Evolutionary conservation across 177 flowering plant species (phyloP).

Genomic region (Vitis hybrid): DNA sequence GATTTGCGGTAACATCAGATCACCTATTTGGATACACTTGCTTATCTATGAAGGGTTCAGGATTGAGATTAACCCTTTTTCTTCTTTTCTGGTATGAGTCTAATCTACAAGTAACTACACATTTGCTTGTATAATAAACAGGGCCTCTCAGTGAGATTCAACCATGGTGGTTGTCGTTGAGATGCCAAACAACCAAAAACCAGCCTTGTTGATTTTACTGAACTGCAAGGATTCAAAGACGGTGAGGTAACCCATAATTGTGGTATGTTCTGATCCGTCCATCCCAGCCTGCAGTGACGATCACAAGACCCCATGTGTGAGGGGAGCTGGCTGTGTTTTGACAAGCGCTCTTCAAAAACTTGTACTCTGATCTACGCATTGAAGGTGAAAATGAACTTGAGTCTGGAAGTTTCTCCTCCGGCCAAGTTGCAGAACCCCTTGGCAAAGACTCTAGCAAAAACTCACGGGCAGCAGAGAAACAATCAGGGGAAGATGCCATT

Average conservation of each 20-base stretch:
- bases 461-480: constrained; percentile 43
- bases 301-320: constrained; percentile 73
- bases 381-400: constrained; percentile 28
- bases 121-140: constrained; percentile 8
- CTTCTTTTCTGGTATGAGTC: not conserved
- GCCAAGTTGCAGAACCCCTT: constrained; percentile 81
- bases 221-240: constrained; percentile 16
- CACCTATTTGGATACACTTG: constrained; percentile 9
- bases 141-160: not conserved
- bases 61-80: not conserved
- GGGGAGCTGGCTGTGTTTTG: constrained; percentile 40
- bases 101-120: constrained; percentile 6
- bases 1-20: constrained; percentile 1
- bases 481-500: constrained; percentile 33
- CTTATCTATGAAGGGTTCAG: not conserved
- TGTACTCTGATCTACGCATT: constrained; percentile 43
- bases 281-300: constrained; percentile 79
- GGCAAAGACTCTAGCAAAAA: constrained; percentile 48
- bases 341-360: constrained; percentile 59
- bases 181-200: too few relatives aligned
- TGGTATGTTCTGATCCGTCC: constrained; percentile 70
- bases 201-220: not conserved
- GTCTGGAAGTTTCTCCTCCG: constrained; percentile 66
- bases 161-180: not conserved
- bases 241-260: constrained; percentile 75